These are phyloP conservation scores for baker's yeast (Saccharomyces cerevisiae) DNA, from an alignment of 805 yeast species.

Conservation along the genomic window DNA sequence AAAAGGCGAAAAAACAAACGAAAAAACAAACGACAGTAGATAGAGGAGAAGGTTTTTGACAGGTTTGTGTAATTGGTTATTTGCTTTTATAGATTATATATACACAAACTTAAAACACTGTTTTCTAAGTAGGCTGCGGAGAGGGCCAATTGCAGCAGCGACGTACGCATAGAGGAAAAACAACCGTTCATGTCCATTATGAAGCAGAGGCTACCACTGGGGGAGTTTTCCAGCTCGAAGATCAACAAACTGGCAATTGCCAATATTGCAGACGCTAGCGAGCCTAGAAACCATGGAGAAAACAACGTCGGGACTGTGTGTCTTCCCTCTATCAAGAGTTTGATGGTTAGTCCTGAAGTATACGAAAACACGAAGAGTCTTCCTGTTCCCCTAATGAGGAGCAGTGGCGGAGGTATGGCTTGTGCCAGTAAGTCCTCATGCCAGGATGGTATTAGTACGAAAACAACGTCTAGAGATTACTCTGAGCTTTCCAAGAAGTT, in stretches of 20 bases:
- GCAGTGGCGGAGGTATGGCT: background rate
- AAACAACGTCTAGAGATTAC: conserved; percentile 4
- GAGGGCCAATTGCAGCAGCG: background rate
- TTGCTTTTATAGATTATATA: background rate
- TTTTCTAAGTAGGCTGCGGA: background rate
- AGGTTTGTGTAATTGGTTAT: background rate
- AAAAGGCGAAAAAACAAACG: background rate
- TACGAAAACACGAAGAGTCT: background rate
- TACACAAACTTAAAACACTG: background rate
- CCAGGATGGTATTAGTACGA: background rate
- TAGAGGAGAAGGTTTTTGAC: background rate
- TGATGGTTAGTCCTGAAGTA: background rate
- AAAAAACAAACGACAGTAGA: background rate
- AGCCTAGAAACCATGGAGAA: background rate
- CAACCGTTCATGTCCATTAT: conserved; percentile 12
- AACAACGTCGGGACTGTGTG: background rate
- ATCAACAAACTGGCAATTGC: conserved; percentile 15
- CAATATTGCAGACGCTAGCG: background rate
- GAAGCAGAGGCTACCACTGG: conserved; percentile 20
- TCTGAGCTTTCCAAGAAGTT: conserved; percentile 28
- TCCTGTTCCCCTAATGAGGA: background rate
- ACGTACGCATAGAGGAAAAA: background rate
- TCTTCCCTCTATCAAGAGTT: background rate
- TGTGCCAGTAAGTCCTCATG: background rate
- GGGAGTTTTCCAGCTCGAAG: conserved; percentile 21